These are phyloP conservation scores for Cladosporium oxysporum DNA, from an alignment of 2,329 filamentous ascomycete genomes.

Conservation along the genomic window DNA sequence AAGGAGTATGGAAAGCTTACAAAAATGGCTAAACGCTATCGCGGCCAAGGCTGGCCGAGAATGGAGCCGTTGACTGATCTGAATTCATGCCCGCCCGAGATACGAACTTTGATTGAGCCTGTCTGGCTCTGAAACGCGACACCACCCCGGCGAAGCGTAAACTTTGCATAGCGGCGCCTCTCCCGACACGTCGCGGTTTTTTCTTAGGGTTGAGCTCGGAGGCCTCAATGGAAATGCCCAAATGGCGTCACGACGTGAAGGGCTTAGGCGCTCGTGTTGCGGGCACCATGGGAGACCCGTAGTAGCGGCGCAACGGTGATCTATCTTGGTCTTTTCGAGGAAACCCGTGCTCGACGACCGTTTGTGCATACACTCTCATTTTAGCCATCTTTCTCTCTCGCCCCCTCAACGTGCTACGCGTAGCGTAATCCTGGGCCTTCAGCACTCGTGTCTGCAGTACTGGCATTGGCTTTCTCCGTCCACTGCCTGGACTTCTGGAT, in stretches of 20 bases:
- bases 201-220: background rate
- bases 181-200: background rate
- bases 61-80: background rate
- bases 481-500: background rate
- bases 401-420: background rate
- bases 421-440: background rate
- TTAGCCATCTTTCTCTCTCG: constrained; percentile 2
- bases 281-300: constrained; percentile 1
- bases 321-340: constrained; percentile 3
- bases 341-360: background rate
- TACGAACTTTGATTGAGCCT: background rate
- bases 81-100: background rate
- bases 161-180: background rate
- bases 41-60: background rate
- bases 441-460: constrained; percentile 2
- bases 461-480: background rate
- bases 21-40: background rate
- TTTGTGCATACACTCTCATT: constrained; percentile 8
- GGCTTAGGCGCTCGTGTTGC: constrained; percentile 5
- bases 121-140: background rate
- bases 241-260: background rate
- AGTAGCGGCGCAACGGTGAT: background rate
- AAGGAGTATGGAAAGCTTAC: background rate
- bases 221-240: background rate
- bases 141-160: background rate